Evolutionary conservation across 2,329 filamentous ascomycete genomes (phyloP), one percentile per base, ranked within the genome.

Genomic region (Pleurostoma richardsiae): DNA sequence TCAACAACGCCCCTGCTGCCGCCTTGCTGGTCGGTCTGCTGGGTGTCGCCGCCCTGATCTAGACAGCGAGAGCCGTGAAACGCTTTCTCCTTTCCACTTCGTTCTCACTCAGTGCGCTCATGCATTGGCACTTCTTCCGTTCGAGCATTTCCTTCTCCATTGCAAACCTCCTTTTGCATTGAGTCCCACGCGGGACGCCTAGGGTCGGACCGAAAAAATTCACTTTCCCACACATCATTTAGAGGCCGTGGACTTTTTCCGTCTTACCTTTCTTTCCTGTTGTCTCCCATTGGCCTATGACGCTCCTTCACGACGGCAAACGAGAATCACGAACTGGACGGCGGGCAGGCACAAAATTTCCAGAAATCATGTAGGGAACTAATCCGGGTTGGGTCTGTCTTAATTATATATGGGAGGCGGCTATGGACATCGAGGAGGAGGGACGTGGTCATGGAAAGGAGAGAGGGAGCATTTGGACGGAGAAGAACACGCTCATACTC

Each of bases 21-120:
- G 71, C 67, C 41, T 52, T 69, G 5, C 47, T 70, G 43, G 69
- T 64, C 28, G 70, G 67, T 42, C 28, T 71, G 26, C 40, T 66
- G 11, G 70, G 67, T 39, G 65, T 60, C 10, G 43, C 70, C 29
- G 68, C 61, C 40, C 58, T 72, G 27, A 49, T 70, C 50, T 71
- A 59, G 33, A 36, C 8, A 8, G 8, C 8, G 33, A 36, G 8
- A 36, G 33, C n/a, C 33, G 8, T 36, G 33, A 36, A n/a, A 36
- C n/a, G n/a, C n/a, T 8, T 8, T n/a, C 33, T 36, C 8, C 33
- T 19, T 19, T 19, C 19, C 19, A 19, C 33, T n/a, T 36, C 8
- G 33, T n/a, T 36, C n/a, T n/a, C n/a, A 8, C 33, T 36, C 33
- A n/a, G 33, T 8, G 33, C 33, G n/a, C 8, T n/a, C 8, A 8